Percentiles rank a stretch among this genome's conserved stretches.
Evolutionary conservation across 1,284 basidiomycete species (phyloP).

Genomic region (Papiliotrema fonsecae): DNA sequence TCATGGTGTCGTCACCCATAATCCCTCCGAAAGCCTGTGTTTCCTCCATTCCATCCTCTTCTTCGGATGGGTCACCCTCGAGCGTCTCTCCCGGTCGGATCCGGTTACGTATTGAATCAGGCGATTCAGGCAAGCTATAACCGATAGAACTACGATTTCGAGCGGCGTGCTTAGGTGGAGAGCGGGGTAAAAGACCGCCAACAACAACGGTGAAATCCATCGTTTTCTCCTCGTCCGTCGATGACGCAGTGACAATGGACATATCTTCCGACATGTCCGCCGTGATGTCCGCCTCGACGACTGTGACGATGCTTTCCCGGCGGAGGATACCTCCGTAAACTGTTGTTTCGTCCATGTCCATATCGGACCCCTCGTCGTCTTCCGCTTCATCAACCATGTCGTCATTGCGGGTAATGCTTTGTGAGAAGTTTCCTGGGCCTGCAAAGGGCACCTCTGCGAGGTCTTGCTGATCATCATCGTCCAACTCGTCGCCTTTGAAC

Average conservation of each 20-base stretch:
- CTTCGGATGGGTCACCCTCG: conserved; percentile 11
- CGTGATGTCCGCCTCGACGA: conserved; percentile 11
- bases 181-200: conserved; percentile 42
- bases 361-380: conserved; percentile 25
- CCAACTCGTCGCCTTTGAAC: too few relatives aligned
- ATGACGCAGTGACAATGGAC: conserved; percentile 10
- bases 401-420: too few relatives aligned
- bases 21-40: conserved; percentile 24
- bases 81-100: conserved; percentile 21
- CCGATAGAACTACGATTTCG: conserved; percentile 38
- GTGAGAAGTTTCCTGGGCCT: too few relatives aligned
- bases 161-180: conserved; percentile 37
- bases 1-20: conserved; percentile 12
- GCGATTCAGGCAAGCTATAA: conserved; percentile 32
- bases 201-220: conserved; percentile 50
- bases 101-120: conserved; percentile 6
- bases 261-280: conserved; percentile 11
- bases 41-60: conserved; percentile 28
- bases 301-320: conserved; percentile 14
- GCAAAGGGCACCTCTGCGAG: too few relatives aligned
- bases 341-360: conserved; percentile 47
- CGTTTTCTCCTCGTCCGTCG: conserved; percentile 43
- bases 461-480: too few relatives aligned
- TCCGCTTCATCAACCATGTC: conserved; percentile 13
- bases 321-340: conserved; percentile 31